phyloP scores from a whole-genome alignment of 306 rosid species.

The Rosa persica region DNA sequence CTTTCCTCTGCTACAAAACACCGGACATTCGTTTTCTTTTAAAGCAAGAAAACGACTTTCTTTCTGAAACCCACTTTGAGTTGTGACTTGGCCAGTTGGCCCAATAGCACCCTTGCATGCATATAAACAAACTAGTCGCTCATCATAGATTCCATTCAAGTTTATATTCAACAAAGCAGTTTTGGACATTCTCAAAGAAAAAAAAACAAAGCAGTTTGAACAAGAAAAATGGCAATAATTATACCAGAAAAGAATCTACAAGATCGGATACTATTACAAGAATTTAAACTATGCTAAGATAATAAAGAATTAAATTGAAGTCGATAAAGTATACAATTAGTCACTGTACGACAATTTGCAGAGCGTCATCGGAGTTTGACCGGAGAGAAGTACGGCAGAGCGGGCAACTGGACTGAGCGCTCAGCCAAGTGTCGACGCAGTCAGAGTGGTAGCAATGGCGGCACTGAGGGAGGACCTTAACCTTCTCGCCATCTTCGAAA shows the following conservation, averaged over 20 bases:
- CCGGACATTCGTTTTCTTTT: neutral
- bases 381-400: conserved; percentile 72
- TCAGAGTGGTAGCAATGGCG: conserved; percentile 70
- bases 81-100: neutral
- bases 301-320: neutral
- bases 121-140: neutral
- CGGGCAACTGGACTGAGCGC: conserved; percentile 72
- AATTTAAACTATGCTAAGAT: neutral
- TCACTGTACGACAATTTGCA: conserved; percentile 24
- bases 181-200: too few relatives aligned
- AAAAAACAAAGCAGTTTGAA: neutral
- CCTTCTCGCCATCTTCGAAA: conserved; percentile 65
- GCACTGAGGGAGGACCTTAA: conserved; percentile 76
- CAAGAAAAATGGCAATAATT: neutral
- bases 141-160: neutral
- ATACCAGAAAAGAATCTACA: neutral
- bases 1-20: neutral
- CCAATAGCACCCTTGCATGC: neutral
- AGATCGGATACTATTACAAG: neutral
- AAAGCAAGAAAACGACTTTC: neutral
- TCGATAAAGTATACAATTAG: neutral
- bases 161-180: neutral
- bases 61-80: neutral
- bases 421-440: conserved; percentile 80
- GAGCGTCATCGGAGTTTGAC: conserved; percentile 25